Evolutionary conservation across 345 rosid species (phyloP).

Genomic region (Ricinus communis): DNA sequence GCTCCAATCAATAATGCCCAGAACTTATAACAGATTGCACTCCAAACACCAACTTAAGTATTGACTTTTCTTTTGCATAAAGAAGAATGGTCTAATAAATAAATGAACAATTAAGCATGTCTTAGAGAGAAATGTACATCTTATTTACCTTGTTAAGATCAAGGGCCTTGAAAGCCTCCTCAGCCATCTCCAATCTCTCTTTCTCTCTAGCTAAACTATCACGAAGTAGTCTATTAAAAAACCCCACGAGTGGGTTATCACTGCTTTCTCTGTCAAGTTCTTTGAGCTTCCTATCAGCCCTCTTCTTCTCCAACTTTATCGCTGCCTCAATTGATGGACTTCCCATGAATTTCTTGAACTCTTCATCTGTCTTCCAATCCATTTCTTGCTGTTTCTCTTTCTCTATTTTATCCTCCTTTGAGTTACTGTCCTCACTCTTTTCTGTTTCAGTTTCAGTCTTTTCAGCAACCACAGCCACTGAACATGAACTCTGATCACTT

Average conservation of each 20-base stretch:
- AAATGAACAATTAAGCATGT: neutral
- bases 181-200: constrained; percentile 82
- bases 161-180: constrained; percentile 81
- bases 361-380: constrained; percentile 94
- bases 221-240: constrained; percentile 59
- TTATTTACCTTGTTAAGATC: constrained; percentile 80
- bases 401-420: constrained; percentile 39
- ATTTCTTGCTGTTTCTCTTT: constrained; percentile 63
- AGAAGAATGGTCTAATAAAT: too few species aligned
- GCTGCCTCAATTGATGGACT: constrained; percentile 96
- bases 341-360: constrained; percentile 95
- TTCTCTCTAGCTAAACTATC: constrained; percentile 65
- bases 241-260: constrained; percentile 49
- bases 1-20: too few species aligned
- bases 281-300: constrained; percentile 86
- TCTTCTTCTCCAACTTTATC: constrained; percentile 90
- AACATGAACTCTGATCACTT: constrained; percentile 39
- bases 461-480: constrained; percentile 47
- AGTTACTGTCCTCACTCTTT: constrained; percentile 27
- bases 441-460: constrained; percentile 17
- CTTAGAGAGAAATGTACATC: neutral
- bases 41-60: too few species aligned
- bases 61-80: too few species aligned
- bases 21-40: too few species aligned
- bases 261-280: constrained; percentile 66